phyloP scores from a whole-genome alignment of 352 stramenopile species.

The Phytopythium oedochilum region DNA sequence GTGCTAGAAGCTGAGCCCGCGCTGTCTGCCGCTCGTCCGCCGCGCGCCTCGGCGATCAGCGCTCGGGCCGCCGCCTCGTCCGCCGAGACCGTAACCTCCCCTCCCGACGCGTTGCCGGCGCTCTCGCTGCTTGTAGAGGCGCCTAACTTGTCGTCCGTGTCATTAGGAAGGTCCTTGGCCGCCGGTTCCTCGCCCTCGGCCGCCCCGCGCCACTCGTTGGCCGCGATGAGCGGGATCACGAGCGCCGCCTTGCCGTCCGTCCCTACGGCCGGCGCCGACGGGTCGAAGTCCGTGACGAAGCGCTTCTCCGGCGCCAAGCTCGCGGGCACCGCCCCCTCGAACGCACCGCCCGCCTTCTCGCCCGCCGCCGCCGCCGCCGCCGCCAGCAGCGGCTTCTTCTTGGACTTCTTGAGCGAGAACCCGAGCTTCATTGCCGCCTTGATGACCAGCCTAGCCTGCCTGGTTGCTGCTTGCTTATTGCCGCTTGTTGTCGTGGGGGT shows the following conservation, averaged over 20 bases:
- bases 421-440: constrained; percentile 45
- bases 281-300: constrained; percentile 76
- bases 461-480: no score
- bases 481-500: no score
- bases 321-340: constrained; percentile 8
- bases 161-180: not conserved
- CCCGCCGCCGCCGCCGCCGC: not conserved
- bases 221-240: constrained; percentile 67
- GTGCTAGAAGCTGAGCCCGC: constrained; percentile 4
- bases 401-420: constrained; percentile 75
- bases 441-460: no score
- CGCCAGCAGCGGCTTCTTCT: constrained; percentile 26
- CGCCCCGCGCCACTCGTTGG: constrained; percentile 40
- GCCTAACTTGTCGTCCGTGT: not conserved
- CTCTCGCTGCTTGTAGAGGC: not conserved
- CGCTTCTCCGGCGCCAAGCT: constrained; percentile 32
- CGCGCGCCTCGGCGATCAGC: constrained; percentile 33
- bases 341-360: constrained; percentile 13
- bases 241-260: constrained; percentile 22
- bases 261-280: constrained; percentile 17
- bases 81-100: constrained; percentile 9
- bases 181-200: not conserved
- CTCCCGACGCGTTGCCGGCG: not conserved
- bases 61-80: constrained; percentile 35
- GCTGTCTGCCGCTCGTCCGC: constrained; percentile 1